Conservation (phyloP, 176 grass and related monocot genomes). For the Canna indica region DNA sequence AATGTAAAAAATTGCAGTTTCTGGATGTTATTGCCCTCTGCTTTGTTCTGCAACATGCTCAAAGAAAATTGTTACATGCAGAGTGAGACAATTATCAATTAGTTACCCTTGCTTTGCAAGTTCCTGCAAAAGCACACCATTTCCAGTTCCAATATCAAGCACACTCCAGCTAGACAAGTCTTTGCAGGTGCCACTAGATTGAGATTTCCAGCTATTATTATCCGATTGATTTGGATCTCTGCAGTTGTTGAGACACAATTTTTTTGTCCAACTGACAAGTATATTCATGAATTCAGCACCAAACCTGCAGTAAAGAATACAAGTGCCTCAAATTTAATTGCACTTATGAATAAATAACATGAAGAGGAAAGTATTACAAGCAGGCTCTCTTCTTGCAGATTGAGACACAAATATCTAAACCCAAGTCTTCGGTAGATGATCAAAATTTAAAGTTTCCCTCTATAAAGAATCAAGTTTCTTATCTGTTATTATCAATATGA, state of each 20-base stretch:
- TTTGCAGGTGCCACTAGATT: slow-evolving; percentile 24
- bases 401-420: not conserved
- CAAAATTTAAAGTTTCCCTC: not conserved
- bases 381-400: not conserved
- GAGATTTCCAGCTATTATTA: not conserved
- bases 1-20: no score
- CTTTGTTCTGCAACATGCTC: not conserved
- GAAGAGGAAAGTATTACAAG: not conserved
- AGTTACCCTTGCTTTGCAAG: slow-evolving; percentile 82
- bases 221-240: not conserved
- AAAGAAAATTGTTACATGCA: not conserved
- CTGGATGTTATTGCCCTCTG: not conserved
- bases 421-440: no score
- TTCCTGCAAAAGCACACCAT: slow-evolving; percentile 67
- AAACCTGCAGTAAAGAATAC: slow-evolving; percentile 43
- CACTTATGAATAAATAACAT: not conserved
- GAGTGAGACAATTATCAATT: not conserved
- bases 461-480: not conserved
- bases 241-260: slow-evolving; percentile 31
- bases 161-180: slow-evolving; percentile 52
- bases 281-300: slow-evolving; percentile 68
- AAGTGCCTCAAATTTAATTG: not conserved
- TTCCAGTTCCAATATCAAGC: slow-evolving; percentile 81
- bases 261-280: slow-evolving; percentile 71
- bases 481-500: not conserved